Conservation (phyloP, 768 basidiomycete genomes). For the Russula sp. region DNA sequence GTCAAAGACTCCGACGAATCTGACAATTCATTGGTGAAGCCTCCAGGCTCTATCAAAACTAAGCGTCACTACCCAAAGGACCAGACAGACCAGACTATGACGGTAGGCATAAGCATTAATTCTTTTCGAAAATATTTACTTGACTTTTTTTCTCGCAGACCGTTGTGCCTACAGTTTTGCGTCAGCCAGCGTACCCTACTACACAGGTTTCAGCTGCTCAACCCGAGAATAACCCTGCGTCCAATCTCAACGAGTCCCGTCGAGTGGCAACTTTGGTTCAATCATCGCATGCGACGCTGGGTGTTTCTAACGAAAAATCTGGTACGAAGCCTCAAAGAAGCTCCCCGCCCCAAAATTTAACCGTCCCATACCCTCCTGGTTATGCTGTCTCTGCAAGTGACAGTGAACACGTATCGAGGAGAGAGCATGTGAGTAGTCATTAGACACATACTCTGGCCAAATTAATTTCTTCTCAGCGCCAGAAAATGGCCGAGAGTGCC, state of each 20-base stretch:
- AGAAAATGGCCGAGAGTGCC: slow-evolving; percentile 7
- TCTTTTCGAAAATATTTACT: neutral
- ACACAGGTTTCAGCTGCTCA: neutral
- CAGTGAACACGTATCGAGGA: slow-evolving; percentile 15
- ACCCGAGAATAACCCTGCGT: neutral
- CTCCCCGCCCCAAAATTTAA: slow-evolving; percentile 16
- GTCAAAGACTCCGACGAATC: slow-evolving; percentile 22
- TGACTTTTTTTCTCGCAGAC: slow-evolving; percentile 1
- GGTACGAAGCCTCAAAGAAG: slow-evolving; percentile 7
- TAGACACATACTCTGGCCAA: neutral
- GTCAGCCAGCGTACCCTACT: slow-evolving; percentile 3
- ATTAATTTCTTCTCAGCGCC: slow-evolving; percentile 8
- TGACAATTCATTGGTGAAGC: slow-evolving; percentile 19
- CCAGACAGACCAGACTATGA: slow-evolving; percentile 1
- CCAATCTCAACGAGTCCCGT: slow-evolving; percentile 2
- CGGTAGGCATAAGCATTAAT: slow-evolving; percentile 4
- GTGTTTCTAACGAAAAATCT: neutral
- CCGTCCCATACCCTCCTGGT: slow-evolving; percentile 21
- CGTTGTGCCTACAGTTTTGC: slow-evolving; percentile 12
- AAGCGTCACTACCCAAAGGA: slow-evolving; percentile 18
- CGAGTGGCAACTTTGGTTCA: neutral
- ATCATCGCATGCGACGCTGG: neutral
- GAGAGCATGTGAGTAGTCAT: slow-evolving; percentile 17
- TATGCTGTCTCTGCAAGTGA: slow-evolving; percentile 23
- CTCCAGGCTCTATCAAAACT: slow-evolving; percentile 4